Conservation (phyloP, 139 green algal genomes). For the Klebsormidium nitens region DNA sequence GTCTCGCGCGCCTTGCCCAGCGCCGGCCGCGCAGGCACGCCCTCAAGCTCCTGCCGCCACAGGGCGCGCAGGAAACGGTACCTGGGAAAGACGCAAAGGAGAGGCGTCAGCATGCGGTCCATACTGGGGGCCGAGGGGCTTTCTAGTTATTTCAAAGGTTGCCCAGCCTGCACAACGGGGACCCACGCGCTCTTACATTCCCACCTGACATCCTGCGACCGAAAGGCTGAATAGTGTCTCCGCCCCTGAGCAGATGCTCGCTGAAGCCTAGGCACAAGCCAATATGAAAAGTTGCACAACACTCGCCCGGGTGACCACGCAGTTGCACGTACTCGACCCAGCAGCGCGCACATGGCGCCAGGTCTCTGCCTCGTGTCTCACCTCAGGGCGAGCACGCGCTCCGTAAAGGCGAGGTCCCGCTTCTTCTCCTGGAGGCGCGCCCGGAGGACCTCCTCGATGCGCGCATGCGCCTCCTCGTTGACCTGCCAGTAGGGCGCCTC, state of each 20-base stretch:
- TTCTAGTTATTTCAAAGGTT: too few species aligned
- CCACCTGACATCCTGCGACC: neutral
- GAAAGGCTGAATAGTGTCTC: neutral
- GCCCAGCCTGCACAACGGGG: too few species aligned
- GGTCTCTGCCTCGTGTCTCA: constrained; percentile 12
- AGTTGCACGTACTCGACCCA: neutral
- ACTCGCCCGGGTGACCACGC: neutral
- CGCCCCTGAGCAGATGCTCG: constrained; percentile 1
- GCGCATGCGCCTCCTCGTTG: constrained; percentile 4
- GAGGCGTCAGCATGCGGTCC: too few species aligned
- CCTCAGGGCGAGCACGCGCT: constrained; percentile 14
- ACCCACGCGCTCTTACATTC: too few species aligned
- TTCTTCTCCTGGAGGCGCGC: neutral
- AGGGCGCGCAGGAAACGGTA: too few species aligned
- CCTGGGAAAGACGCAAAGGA: too few species aligned
- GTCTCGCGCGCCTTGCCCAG: neutral
- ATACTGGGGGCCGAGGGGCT: too few species aligned
- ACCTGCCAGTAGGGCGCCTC: constrained; percentile 18
- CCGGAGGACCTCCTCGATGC: neutral
- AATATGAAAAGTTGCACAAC: neutral
- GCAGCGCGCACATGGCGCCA: constrained; percentile 5
- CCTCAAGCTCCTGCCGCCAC: too few species aligned
- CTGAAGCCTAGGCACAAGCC: neutral
- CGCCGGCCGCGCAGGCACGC: too few species aligned
- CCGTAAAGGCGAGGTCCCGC: neutral